phyloP scores from a whole-genome alignment of 208 protist species.

The Acanthamoeba royreba region DNA sequence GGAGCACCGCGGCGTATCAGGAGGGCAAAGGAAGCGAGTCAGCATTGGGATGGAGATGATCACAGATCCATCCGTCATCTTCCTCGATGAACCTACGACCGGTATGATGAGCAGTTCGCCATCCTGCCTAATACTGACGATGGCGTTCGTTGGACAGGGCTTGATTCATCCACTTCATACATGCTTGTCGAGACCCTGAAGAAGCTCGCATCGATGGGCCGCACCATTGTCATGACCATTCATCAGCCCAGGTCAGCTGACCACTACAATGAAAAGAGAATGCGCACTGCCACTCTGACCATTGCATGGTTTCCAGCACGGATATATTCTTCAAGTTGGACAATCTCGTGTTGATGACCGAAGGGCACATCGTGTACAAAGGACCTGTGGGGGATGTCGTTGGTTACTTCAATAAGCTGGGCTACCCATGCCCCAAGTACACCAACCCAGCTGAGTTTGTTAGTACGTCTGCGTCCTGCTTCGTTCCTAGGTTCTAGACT shows the following conservation, averaged over 20 bases:
- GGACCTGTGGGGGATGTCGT: constrained; percentile 60
- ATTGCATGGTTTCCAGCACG: neutral
- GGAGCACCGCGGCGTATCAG: neutral
- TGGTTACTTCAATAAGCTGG: neutral
- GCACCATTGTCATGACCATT: constrained; percentile 90
- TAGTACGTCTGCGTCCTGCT: neutral
- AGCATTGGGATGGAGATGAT: constrained; percentile 68
- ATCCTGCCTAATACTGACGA: neutral
- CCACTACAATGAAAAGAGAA: constrained; percentile 71
- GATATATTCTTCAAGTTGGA: constrained; percentile 70
- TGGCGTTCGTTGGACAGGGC: neutral
- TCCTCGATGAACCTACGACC: constrained; percentile 60
- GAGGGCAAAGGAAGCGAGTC: constrained; percentile 60
- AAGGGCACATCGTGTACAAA: constrained; percentile 84
- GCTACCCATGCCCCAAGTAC: neutral
- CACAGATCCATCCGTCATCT: constrained; percentile 49
- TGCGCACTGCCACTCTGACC: neutral
- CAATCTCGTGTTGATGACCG: constrained; percentile 86
- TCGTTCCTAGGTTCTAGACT: neutral
- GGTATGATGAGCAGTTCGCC: constrained; percentile 72
- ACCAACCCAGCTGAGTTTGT: neutral
- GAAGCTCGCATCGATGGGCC: constrained; percentile 76
- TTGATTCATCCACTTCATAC: neutral
- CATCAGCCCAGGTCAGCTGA: constrained; percentile 89
- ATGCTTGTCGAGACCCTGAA: constrained; percentile 80